Conservation (phyloP, 2,329 filamentous ascomycete genomes). For the Cercospora beticola region DNA sequence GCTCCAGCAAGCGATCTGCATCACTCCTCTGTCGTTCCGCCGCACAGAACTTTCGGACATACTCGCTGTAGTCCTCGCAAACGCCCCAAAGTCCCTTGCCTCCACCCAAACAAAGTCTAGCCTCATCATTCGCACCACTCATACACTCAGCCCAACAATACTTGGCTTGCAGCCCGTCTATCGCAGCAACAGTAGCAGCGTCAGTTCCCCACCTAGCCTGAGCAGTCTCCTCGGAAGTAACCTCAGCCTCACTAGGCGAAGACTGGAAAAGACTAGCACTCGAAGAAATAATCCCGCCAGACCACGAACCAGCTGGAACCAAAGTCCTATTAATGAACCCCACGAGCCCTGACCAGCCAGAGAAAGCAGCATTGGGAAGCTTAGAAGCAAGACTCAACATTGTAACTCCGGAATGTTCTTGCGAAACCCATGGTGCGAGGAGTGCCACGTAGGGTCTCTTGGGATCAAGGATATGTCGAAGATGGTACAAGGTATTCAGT, state of each 20-base stretch:
- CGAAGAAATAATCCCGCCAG: slow-evolving; percentile 33
- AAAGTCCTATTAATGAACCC: slow-evolving; percentile 38
- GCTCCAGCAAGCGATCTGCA: slow-evolving; percentile 24
- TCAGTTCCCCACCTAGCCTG: slow-evolving; percentile 32
- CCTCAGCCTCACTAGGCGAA: slow-evolving; percentile 4
- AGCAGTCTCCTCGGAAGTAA: slow-evolving; percentile 16
- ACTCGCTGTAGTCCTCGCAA: slow-evolving; percentile 39
- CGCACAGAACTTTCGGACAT: slow-evolving; percentile 23
- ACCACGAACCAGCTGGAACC: slow-evolving; percentile 34
- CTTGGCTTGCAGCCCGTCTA: slow-evolving; percentile 27
- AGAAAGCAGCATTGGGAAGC: slow-evolving; percentile 35
- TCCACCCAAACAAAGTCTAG: slow-evolving; percentile 41
- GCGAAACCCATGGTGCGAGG: slow-evolving; percentile 46
- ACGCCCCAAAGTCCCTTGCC: slow-evolving; percentile 37
- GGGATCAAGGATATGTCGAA: slow-evolving; percentile 38
- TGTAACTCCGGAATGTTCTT: slow-evolving; percentile 38
- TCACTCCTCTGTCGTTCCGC: slow-evolving; percentile 20
- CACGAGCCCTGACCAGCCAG: slow-evolving; percentile 35
- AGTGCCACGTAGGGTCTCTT: slow-evolving; percentile 35
- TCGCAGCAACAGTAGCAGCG: slow-evolving; percentile 26
- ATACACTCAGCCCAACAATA: slow-evolving; percentile 36
- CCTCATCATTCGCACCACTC: slow-evolving; percentile 42
- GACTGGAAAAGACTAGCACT: slow-evolving; percentile 23
- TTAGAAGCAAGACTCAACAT: slow-evolving; percentile 30
- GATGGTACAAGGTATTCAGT: slow-evolving; percentile 44